A percentile compares a stretch with the other conserved stretches of the same genome.
Conservation (phyloP, 257 asterid genomes). For the Echites panduratus region DNA sequence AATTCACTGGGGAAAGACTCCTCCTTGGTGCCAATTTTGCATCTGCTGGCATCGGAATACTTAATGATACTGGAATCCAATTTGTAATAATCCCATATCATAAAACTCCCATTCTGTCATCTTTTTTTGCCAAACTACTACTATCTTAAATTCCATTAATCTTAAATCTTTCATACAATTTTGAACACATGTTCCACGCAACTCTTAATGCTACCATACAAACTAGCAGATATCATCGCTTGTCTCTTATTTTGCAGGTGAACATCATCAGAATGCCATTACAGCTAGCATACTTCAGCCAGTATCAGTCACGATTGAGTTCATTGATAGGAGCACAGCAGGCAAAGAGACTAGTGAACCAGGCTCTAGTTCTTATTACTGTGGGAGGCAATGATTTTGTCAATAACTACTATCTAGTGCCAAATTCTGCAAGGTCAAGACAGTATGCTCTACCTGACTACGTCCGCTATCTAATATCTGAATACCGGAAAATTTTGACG, state of each 20-base stretch:
- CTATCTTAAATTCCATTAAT: not conserved
- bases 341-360: constrained; percentile 41
- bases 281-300: constrained; percentile 55
- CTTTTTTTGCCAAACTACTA: not conserved
- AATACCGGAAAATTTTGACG: constrained; percentile 54
- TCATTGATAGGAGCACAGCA: constrained; percentile 41
- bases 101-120: not conserved
- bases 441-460: constrained; percentile 52
- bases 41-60: constrained; percentile 80
- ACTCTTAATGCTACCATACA: not conserved
- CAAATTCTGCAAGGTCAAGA: constrained; percentile 61
- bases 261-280: constrained; percentile 55
- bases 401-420: constrained; percentile 71
- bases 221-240: not conserved
- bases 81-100: constrained; percentile 39
- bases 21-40: constrained; percentile 77
- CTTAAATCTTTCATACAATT: not conserved
- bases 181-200: not conserved
- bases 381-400: constrained; percentile 91
- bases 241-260: constrained; percentile 35
- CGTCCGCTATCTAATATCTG: constrained; percentile 59
- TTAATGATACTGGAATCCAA: constrained; percentile 79
- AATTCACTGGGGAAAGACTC: constrained; percentile 47
- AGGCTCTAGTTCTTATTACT: constrained; percentile 66
- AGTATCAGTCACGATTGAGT: constrained; percentile 54